Conservation (phyloP, 2,329 filamentous ascomycete species). For the Penicillium sp. region DNA sequence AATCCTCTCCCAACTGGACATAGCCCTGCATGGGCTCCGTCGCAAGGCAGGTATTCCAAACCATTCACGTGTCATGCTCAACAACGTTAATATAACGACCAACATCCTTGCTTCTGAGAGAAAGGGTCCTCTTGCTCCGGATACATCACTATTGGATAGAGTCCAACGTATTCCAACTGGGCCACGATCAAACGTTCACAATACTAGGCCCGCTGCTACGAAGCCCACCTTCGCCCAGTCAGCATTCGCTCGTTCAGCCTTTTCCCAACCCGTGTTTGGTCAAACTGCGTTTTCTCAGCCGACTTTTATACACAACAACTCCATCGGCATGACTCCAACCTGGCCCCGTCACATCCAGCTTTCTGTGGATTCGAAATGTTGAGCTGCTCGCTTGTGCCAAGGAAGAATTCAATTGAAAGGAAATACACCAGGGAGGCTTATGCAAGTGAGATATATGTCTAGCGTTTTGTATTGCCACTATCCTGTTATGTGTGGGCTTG, state of each 20-base stretch:
- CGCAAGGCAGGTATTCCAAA: neutral
- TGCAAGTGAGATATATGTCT: neutral
- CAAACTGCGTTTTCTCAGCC: neutral
- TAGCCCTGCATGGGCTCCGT: neutral
- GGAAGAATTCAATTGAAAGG: neutral
- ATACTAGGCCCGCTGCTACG: neutral
- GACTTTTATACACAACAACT: too few relatives aligned
- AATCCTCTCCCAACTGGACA: neutral
- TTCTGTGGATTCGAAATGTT: too few relatives aligned
- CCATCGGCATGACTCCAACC: neutral
- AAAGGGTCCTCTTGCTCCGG: neutral
- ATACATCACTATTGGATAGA: neutral
- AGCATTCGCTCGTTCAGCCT: too few relatives aligned
- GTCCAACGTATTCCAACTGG: neutral
- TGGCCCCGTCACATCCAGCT: neutral
- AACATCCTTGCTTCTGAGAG: neutral
- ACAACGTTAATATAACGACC: neutral
- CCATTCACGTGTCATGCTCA: neutral
- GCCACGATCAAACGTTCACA: neutral
- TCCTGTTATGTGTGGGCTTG: neutral
- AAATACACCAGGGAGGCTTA: neutral
- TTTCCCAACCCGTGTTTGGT: neutral
- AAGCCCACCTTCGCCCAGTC: neutral
- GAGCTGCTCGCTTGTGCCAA: neutral
- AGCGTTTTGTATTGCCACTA: neutral